A percentile compares a stretch with the other conserved stretches of the same genome.
phyloP scores from a whole-genome alignment of 2,329 filamentous ascomycete species.

The Pseudocercospora fuligena region DNA sequence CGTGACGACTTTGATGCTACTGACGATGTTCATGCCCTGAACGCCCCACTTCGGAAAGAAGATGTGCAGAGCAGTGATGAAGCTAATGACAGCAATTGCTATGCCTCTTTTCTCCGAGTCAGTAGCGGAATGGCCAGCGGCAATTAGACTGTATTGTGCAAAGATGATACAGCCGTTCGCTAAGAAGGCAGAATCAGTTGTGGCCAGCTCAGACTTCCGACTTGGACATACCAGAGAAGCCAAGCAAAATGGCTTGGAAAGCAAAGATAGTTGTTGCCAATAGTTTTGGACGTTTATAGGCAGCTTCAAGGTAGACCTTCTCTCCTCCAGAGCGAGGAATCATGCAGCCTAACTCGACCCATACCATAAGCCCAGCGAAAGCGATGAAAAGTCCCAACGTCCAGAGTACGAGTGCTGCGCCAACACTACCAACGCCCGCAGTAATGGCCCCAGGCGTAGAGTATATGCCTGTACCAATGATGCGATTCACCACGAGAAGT shows the following conservation, averaged over 20 bases:
- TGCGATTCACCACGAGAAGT: conserved; percentile 24
- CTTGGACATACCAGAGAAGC: conserved; percentile 51
- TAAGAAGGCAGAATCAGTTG: conserved; percentile 47
- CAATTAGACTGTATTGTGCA: conserved; percentile 66
- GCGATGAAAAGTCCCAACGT: conserved; percentile 65
- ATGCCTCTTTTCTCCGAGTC: conserved; percentile 70
- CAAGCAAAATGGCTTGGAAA: conserved; percentile 65
- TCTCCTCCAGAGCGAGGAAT: conserved; percentile 69
- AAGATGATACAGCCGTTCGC: conserved; percentile 66
- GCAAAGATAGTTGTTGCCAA: conserved; percentile 69
- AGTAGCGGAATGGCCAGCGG: conserved; percentile 55
- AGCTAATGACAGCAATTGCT: conserved; percentile 56
- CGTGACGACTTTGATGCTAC: conserved; percentile 63
- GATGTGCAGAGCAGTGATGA: conserved; percentile 60
- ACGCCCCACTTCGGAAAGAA: conserved; percentile 46
- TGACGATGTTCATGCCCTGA: conserved; percentile 55
- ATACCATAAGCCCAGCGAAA: conserved; percentile 59
- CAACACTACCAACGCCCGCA: conserved; percentile 61
- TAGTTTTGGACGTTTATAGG: conserved; percentile 66
- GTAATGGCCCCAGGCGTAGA: conserved; percentile 20
- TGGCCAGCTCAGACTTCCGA: background rate
- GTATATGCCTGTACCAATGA: conserved; percentile 26
- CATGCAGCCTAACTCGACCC: conserved; percentile 68
- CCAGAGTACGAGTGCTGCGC: conserved; percentile 68
- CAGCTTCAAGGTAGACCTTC: conserved; percentile 71